A percentile compares a stretch with the other conserved stretches of the same genome.
phyloP scores from a whole-genome alignment of 169 alveolate genomes.

The Haemoproteus tartakovskyi region DNA sequence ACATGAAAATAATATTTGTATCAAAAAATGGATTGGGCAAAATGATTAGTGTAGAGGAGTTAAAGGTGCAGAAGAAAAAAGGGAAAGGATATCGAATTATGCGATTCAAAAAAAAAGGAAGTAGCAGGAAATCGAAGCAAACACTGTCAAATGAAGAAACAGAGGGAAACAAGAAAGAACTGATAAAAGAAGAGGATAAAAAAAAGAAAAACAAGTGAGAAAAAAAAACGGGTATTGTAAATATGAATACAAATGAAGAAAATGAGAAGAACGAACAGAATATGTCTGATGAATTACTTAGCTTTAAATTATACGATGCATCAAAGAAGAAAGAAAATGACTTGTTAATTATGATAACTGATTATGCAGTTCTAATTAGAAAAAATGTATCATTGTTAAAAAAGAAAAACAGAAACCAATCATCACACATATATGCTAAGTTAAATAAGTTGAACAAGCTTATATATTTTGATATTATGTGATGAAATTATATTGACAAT shows the following conservation, averaged over 20 bases:
- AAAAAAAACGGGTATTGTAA: background rate
- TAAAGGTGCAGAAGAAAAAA: conserved; percentile 42
- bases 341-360: conserved; percentile 49
- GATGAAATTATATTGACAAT: too few relatives aligned
- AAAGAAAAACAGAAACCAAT: conserved; percentile 48
- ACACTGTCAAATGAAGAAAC: too few relatives aligned
- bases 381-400: conserved; percentile 51
- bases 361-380: conserved; percentile 61
- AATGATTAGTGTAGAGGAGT: conserved; percentile 39
- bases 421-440: conserved; percentile 61
- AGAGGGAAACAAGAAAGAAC: background rate
- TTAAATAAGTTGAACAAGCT: conserved; percentile 35
- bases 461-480: conserved; percentile 42
- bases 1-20: conserved; percentile 25
- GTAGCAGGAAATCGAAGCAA: background rate
- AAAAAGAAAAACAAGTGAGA: background rate
- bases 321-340: conserved; percentile 41
- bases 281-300: conserved; percentile 48
- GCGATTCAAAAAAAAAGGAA: conserved; percentile 30
- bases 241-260: background rate
- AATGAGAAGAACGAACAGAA: too few relatives aligned
- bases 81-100: conserved; percentile 57
- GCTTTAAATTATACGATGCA: conserved; percentile 41
- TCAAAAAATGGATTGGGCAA: conserved; percentile 54
- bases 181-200: background rate